These are phyloP conservation scores for Saprolegnia diclina DNA, from an alignment of 352 stramenopile genomes.

Conservation along the genomic window DNA sequence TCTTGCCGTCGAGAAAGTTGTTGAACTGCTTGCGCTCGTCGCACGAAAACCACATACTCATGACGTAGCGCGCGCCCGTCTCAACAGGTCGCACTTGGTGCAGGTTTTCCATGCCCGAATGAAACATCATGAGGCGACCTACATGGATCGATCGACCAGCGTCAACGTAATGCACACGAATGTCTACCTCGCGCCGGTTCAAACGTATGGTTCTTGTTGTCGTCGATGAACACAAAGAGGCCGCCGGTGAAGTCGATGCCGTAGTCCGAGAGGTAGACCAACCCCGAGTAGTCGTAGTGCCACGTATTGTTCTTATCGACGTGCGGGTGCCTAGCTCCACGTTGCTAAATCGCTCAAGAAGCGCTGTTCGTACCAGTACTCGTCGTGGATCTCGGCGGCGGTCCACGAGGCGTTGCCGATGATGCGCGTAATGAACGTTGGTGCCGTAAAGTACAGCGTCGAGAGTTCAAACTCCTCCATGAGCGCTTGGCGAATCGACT, in stretches of 20 bases:
- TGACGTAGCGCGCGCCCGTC: conserved; percentile 75
- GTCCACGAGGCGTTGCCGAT: conserved; percentile 79
- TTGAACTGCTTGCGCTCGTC: conserved; percentile 73
- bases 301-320: conserved; percentile 91
- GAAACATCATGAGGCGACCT: conserved; percentile 84
- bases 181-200: conserved; percentile 52
- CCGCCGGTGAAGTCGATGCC: conserved; percentile 83
- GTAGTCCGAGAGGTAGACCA: conserved; percentile 84
- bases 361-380: conserved; percentile 69
- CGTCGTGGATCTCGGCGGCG: conserved; percentile 80
- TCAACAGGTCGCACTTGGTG: conserved; percentile 75
- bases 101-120: conserved; percentile 82
- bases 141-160: not conserved
- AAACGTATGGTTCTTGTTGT: conserved; percentile 58
- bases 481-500: conserved; percentile 68
- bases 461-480: conserved; percentile 76
- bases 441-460: conserved; percentile 87
- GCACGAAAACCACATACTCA: conserved; percentile 93
- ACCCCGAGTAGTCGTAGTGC: conserved; percentile 91
- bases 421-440: conserved; percentile 89
- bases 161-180: conserved; percentile 6
- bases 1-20: conserved; percentile 88
- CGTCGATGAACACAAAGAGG: conserved; percentile 85
- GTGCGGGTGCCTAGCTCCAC: conserved; percentile 62
- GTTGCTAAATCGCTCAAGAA: not conserved